Base-by-base conservation (phyloP, 768 basidiomycete species). In the Collybia sordida region DNA sequence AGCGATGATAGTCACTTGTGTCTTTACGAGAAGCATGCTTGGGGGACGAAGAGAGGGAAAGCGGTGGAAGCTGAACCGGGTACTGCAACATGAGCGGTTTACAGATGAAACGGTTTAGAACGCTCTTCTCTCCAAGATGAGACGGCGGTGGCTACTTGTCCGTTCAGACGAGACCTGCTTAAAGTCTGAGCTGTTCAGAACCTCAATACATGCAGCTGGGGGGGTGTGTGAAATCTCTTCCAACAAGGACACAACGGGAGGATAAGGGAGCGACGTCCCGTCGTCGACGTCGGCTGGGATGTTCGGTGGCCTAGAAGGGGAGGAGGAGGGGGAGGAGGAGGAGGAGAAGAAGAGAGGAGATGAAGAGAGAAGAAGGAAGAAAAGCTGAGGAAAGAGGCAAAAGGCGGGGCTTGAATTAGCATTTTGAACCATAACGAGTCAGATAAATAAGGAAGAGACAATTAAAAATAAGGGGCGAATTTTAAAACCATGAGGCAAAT, bases 151-250 rank as follows among this genome's bases (percentile, higher is more conserved):
- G 31, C 31, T 31, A 31, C 31, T 31, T 31, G 31, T 31, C 31
- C 43, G 69, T 72, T 76, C 80, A 80, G 80, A 80, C 80, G 71
- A 78, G 81, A 77, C 80, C 78, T 65, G 76, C 77, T 78, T 70
- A 60, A 64, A 72, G 74, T 76, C 77, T 79, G 79, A 73, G 70
- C 61, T 64, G 63, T 62, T 57, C 57, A 59, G 62, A 64, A 66
- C 63, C 63, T 63, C 57, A 62, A 72, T 65, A 62, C 73, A 77
- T 77, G 64, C 74, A 77, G 68, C 45, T 46, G 58, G 24, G 46
- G 43, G n/a, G n/a, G n/a, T n/a, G n/a, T n/a, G n/a, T 24, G 43
- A 51, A 43, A 49, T 38, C 41, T 42, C 45, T 28, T 47, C 45
- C 45, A 36, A 22, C 27, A 18, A 17, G 15, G 42, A 31, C n/a